These are phyloP conservation scores for Axilococcus clingmanii DNA, from an alignment of 139 green algal species.

Conservation along the genomic window DNA sequence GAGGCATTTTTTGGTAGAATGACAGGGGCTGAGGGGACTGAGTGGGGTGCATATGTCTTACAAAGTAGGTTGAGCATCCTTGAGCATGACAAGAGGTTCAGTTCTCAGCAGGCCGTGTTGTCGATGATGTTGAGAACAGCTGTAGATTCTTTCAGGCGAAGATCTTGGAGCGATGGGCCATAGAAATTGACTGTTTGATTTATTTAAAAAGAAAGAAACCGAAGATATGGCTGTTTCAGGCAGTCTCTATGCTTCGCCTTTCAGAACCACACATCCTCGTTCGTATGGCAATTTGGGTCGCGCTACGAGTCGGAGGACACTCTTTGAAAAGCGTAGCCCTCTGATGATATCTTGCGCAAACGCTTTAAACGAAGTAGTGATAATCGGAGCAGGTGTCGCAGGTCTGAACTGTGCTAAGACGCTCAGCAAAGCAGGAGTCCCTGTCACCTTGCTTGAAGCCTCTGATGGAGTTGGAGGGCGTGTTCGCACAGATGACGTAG, in stretches of 20 bases:
- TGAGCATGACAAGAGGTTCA: constrained; percentile 23
- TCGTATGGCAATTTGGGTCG: too few relatives aligned
- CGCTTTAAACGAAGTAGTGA: constrained; percentile 16
- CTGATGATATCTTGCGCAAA: too few relatives aligned
- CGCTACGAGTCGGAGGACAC: too few relatives aligned
- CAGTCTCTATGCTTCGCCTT: too few relatives aligned
- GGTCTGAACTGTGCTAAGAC: constrained; percentile 29
- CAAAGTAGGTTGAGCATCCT: constrained; percentile 19
- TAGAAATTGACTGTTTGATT: too few relatives aligned
- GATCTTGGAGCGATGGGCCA: too few relatives aligned
- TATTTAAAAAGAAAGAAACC: too few relatives aligned
- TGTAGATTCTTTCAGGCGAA: constrained; percentile 23
- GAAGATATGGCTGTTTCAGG: too few relatives aligned
- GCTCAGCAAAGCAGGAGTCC: constrained; percentile 30
- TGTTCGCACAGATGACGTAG: constrained; percentile 80
- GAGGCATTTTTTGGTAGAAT: neutral
- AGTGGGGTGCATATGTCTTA: constrained; percentile 32
- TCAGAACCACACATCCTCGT: too few relatives aligned
- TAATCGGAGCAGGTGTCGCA: constrained; percentile 45
- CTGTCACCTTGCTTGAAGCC: constrained; percentile 67
- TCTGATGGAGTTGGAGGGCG: constrained; percentile 82
- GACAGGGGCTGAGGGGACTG: neutral
- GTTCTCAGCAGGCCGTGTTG: constrained; percentile 9
- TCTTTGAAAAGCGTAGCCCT: too few relatives aligned
- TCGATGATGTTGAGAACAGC: constrained; percentile 21